Evolutionary conservation across 208 protist genomes (phyloP).

Genomic region (Leishmania braziliensis): DNA sequence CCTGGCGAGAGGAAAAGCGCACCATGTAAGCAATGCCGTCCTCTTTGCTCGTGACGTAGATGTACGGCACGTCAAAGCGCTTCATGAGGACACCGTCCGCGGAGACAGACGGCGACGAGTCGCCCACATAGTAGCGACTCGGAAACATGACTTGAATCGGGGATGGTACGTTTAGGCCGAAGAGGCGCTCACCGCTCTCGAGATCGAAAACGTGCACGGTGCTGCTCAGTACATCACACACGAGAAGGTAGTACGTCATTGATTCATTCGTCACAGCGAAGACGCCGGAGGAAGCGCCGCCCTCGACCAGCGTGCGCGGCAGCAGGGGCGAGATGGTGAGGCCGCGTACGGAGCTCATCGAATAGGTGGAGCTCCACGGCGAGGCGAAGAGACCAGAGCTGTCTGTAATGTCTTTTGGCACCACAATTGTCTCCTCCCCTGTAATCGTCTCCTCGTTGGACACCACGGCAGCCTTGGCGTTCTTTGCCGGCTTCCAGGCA

Average conservation of each 20-base stretch:
- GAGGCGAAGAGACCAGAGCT: constrained; percentile 81
- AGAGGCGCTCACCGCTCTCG: constrained; percentile 70
- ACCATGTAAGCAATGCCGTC: constrained; percentile 82
- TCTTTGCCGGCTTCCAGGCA: constrained; percentile 48
- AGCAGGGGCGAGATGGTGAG: constrained; percentile 77
- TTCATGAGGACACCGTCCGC: constrained; percentile 15
- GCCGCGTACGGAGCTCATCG: constrained; percentile 78
- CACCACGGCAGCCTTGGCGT: constrained; percentile 44
- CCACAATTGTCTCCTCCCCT: constrained; percentile 3
- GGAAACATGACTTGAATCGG: constrained; percentile 89
- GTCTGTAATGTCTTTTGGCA: constrained; percentile 30
- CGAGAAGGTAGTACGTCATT: constrained; percentile 75
- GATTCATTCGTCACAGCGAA: constrained; percentile 48
- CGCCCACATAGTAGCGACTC: constrained; percentile 35
- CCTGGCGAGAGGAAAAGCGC: constrained; percentile 49
- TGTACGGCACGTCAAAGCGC: constrained; percentile 62
- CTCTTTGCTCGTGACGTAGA: constrained; percentile 92
- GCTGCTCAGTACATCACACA: constrained; percentile 76
- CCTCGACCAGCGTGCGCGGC: constrained; percentile 70
- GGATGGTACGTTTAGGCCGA: constrained; percentile 69
- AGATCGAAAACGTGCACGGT: constrained; percentile 78
- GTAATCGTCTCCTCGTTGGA: constrained; percentile 8
- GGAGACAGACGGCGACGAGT: constrained; percentile 14
- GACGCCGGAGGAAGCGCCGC: constrained; percentile 47
- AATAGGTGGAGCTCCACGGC: constrained; percentile 69